Base-by-base conservation (phyloP, 179 eudicot genomes). In the Silene vulgaris region DNA sequence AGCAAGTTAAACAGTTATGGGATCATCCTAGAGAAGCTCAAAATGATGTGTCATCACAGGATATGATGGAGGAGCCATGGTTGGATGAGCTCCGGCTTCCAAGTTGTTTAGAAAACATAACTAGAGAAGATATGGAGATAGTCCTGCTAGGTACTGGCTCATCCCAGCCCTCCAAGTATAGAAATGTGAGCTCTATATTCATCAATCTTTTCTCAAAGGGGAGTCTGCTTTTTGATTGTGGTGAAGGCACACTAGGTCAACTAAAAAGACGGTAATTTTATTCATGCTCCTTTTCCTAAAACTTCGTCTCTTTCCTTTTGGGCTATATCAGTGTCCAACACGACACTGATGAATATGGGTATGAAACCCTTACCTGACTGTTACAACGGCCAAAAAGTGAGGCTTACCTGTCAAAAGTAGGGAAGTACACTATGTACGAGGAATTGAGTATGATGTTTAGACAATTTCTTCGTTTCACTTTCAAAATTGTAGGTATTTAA, bases 131-230 rank as follows among this genome's bases (percentile, higher is more conserved):
- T 62, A 80, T 89, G 89, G 99, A 95, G 85, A 89, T 95, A 75
- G 92, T 92, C 81, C 95, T 95, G 80, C 81, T 95, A 9, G 99
- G 99, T n/a, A 95, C 99, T 1, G 99, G 99, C 29, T 95, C 99
- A 20, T 92, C 97, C 52, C 99, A 95, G 77, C 99, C 99, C 61
- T 95, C 99, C 32, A 95, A 95, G 68, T 95, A 92, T 70, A 84
- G 99, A 52, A 95, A 95, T 80, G 99, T 95, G 80, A 90, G 83
- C 75, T 88, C 97, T 60, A 88, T 88, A 76, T 89, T 85, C 77
- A 84, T 95, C 84, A 89, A 95, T 78, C 96, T 95, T 78, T 95
- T 92, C 81, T 82, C 93, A 2, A 88, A 88, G 80, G 99, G 99
- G 80, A 82, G 93, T 79, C 60, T 95, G 76, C 93, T 95, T 48